Evolutionary conservation across 108 stramenopile genomes (phyloP).

Genomic region (Fistulifera solaris): DNA sequence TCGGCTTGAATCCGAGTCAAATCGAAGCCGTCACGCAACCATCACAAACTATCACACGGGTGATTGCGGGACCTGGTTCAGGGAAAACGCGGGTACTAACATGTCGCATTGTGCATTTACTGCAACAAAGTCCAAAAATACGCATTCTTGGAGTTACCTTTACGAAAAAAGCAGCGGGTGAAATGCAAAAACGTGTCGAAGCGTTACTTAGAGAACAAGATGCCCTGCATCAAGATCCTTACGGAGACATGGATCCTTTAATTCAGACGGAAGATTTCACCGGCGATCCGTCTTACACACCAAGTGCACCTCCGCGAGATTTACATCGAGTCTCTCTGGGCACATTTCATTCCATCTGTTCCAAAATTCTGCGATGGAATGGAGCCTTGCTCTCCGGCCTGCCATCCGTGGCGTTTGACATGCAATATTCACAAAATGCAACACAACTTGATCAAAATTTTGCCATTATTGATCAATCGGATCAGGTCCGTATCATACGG

Average conservation of each 20-base stretch:
- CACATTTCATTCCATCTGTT: conserved; percentile 83
- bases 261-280: conserved; percentile 10
- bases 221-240: background rate
- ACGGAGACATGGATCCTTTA: conserved; percentile 16
- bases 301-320: conserved; percentile 10
- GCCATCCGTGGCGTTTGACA: conserved; percentile 36
- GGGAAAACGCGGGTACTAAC: conserved; percentile 89
- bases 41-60: conserved; percentile 36
- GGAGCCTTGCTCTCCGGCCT: conserved; percentile 35
- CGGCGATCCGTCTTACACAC: background rate
- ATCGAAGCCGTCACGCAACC: conserved; percentile 60
- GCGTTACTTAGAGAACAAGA: background rate
- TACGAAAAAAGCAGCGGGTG: conserved; percentile 84
- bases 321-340: conserved; percentile 56
- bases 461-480: conserved; percentile 60
- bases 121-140: conserved; percentile 18
- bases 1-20: conserved; percentile 57
- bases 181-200: conserved; percentile 67
- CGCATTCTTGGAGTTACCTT: conserved; percentile 85
- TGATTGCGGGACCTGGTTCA: conserved; percentile 86
- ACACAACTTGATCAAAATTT: conserved; percentile 44
- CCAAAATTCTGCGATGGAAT: conserved; percentile 71
- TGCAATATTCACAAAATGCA: conserved; percentile 12
- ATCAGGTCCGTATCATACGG: conserved; percentile 58
- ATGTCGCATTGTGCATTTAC: conserved; percentile 71